Evolutionary conservation across 805 yeast genomes (phyloP).

Genomic region (Yamadazyma sp.): DNA sequence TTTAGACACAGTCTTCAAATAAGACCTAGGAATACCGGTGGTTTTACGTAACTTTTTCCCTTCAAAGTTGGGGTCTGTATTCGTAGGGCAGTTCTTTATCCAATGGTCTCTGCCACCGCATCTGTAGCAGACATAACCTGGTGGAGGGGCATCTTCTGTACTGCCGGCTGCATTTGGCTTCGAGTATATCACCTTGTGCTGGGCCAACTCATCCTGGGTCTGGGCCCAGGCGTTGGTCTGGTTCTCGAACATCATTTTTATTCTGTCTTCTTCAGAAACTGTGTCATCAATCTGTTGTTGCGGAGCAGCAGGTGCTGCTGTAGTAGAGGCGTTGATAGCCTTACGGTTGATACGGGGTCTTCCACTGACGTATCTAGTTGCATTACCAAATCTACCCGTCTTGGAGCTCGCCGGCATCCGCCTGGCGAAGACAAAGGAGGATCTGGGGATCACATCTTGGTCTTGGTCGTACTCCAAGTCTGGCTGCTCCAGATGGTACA

Average conservation of each 20-base stretch:
- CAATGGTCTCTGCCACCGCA: conserved; percentile 94
- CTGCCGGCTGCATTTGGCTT: conserved; percentile 36
- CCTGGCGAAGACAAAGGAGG: conserved; percentile 77
- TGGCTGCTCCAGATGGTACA: conserved; percentile 60
- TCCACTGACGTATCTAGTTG: conserved; percentile 70
- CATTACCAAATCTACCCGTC: conserved; percentile 52
- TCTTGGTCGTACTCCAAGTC: conserved; percentile 80
- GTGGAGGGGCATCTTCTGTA: conserved; percentile 82
- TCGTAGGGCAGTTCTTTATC: conserved; percentile 94
- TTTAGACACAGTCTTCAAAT: conserved; percentile 81
- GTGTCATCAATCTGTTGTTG: conserved; percentile 34
- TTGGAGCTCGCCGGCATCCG: conserved; percentile 64
- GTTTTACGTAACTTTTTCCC: conserved; percentile 88
- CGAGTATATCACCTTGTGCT: conserved; percentile 72
- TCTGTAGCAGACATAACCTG: conserved; percentile 93
- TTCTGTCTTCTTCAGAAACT: conserved; percentile 79
- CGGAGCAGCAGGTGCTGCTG: conserved; percentile 20
- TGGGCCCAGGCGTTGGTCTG: conserved; percentile 95
- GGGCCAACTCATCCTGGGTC: conserved; percentile 87
- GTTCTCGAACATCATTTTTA: conserved; percentile 86
- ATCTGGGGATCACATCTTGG: conserved; percentile 85
- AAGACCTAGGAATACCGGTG: conserved; percentile 96
- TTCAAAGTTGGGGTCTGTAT: conserved; percentile 89
- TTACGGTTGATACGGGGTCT: conserved; percentile 52
- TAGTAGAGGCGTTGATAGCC: conserved; percentile 32